Percentiles rank a stretch among this genome's conserved stretches.
Evolutionary conservation across 1,284 basidiomycete species (phyloP).

Genomic region (Rhodotorula sp.): DNA sequence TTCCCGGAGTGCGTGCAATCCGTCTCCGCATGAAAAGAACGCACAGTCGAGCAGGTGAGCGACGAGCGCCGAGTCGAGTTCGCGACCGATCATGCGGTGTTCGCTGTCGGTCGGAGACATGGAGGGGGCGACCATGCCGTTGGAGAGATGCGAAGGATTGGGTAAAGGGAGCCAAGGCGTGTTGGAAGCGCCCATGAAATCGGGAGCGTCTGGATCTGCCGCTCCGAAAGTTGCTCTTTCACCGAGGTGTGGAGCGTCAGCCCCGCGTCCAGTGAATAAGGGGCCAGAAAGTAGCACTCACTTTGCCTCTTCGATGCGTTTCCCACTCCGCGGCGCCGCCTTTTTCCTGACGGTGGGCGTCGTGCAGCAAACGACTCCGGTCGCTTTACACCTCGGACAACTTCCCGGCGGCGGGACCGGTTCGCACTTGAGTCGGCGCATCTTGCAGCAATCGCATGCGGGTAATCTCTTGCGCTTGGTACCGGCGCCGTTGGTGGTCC

Average conservation of each 20-base stretch:
- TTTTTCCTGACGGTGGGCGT: slow-evolving; percentile 31
- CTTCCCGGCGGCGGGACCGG: slow-evolving; percentile 24
- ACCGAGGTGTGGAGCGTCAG: too few relatives aligned
- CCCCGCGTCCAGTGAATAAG: not conserved
- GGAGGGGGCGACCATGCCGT: not conserved
- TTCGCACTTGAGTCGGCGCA: slow-evolving; percentile 28
- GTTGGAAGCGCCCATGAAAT: slow-evolving; percentile 25
- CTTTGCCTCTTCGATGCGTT: slow-evolving; percentile 35
- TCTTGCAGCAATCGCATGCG: slow-evolving; percentile 33
- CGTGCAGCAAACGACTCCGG: slow-evolving; percentile 31
- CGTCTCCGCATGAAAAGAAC: not conserved
- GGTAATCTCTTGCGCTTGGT: slow-evolving; percentile 25
- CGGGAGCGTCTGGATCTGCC: slow-evolving; percentile 16
- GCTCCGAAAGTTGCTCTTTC: slow-evolving; percentile 30
- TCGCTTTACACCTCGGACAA: slow-evolving; percentile 28
- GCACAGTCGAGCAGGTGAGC: slow-evolving; percentile 29
- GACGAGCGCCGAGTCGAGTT: slow-evolving; percentile 18
- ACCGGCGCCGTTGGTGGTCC: not conserved
- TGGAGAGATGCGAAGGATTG: slow-evolving; percentile 7
- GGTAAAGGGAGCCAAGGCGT: slow-evolving; percentile 27
- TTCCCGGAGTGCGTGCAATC: too few relatives aligned
- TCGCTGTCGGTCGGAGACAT: not conserved
- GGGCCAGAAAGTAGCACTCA: not conserved
- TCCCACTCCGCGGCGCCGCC: slow-evolving; percentile 20
- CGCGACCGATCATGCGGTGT: not conserved